phyloP scores from a whole-genome alignment of 306 rosid genomes.

The Canavalia gladiata region DNA sequence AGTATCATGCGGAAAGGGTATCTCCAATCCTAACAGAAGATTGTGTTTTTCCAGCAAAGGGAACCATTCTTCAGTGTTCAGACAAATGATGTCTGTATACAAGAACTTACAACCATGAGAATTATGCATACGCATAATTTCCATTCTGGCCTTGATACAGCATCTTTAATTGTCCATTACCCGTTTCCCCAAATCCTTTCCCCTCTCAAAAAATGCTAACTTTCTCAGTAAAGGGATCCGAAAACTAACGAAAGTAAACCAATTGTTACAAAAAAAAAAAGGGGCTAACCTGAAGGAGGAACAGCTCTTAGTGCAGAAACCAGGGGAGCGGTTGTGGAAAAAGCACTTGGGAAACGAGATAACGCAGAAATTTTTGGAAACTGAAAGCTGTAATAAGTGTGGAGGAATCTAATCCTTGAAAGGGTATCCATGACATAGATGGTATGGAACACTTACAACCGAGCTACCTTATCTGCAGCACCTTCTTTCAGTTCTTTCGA shows the following conservation, averaged over 20 bases:
- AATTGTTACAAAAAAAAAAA: neutral
- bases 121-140: conserved; percentile 4
- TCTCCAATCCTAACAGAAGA: conserved; percentile 20
- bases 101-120: conserved; percentile 26
- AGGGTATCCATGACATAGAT: conserved; percentile 63
- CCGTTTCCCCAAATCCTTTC: conserved; percentile 26
- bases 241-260: neutral
- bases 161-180: neutral
- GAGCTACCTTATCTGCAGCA: neutral
- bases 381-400: conserved; percentile 43
- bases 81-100: neutral
- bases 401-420: conserved; percentile 59
- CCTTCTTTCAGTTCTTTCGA: too few species aligned
- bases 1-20: neutral
- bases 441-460: neutral
- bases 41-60: neutral
- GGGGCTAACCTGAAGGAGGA: conserved; percentile 59
- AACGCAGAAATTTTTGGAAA: conserved; percentile 52
- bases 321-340: conserved; percentile 39
- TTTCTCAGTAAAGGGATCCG: neutral
- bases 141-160: conserved; percentile 7
- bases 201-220: neutral
- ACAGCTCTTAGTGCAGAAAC: conserved; percentile 55
- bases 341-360: conserved; percentile 51
- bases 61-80: conserved; percentile 22